These are phyloP conservation scores for Hydnum rufescens DNA, from an alignment of 768 basidiomycete genomes.

Conservation along the genomic window DNA sequence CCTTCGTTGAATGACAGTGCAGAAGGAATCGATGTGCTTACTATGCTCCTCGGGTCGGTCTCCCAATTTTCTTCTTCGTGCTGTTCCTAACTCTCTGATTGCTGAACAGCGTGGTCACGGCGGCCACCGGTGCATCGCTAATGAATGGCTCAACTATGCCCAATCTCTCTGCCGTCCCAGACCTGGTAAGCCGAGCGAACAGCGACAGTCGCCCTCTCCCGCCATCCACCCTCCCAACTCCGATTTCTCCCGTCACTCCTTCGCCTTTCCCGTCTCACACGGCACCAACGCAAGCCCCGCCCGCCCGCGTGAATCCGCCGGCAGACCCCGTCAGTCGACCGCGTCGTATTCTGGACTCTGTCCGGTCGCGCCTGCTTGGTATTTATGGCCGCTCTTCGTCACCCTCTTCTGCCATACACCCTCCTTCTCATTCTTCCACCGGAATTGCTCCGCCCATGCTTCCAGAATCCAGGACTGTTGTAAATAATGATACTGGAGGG, in stretches of 20 bases:
- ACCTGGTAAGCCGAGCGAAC: not conserved
- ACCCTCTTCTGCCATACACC: no score
- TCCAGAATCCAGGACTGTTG: not conserved
- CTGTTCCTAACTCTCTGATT: not conserved
- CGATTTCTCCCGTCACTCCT: not conserved
- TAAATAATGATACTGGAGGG: not conserved
- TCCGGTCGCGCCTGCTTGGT: not conserved
- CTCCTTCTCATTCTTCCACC: no score
- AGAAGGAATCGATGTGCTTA: slow-evolving; percentile 1
- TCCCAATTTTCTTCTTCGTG: not conserved
- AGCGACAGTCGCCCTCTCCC: not conserved
- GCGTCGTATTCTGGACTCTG: not conserved
- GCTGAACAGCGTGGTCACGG: not conserved
- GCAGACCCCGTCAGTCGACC: not conserved
- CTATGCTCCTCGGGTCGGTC: not conserved
- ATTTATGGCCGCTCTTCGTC: not conserved
- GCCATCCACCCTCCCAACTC: not conserved
- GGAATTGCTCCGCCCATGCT: no score
- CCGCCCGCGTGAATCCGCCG: not conserved
- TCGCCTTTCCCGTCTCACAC: not conserved
- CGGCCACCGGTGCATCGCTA: not conserved
- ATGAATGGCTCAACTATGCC: not conserved
- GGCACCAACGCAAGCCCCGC: not conserved
- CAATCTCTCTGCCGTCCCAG: not conserved
- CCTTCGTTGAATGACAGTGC: not conserved